Conservation (phyloP, 108 stramenopile species). For the Cyclotella baltica region DNA sequence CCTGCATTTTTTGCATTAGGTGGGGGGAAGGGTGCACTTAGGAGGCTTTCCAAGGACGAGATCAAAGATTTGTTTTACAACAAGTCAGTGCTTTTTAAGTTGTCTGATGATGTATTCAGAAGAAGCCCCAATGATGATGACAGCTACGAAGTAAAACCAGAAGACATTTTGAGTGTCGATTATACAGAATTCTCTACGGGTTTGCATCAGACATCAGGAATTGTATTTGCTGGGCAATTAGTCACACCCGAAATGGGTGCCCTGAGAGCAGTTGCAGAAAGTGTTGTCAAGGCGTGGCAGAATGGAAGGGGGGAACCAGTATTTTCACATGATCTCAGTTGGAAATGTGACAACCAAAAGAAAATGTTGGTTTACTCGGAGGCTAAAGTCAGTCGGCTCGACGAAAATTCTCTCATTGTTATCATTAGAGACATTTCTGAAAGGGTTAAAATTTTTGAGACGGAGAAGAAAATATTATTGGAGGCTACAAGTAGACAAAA, state of each 20-base stretch:
- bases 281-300: slow-evolving; percentile 44
- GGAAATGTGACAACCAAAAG: slow-evolving; percentile 13
- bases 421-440: slow-evolving; percentile 59
- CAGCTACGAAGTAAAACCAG: not conserved
- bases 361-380: slow-evolving; percentile 37
- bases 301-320: slow-evolving; percentile 19
- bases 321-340: slow-evolving; percentile 29
- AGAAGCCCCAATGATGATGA: not conserved
- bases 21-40: slow-evolving; percentile 27
- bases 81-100: slow-evolving; percentile 28
- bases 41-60: slow-evolving; percentile 5
- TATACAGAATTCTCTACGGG: slow-evolving; percentile 28
- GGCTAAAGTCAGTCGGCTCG: slow-evolving; percentile 50
- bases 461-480: slow-evolving; percentile 53
- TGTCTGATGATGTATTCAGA: slow-evolving; percentile 9
- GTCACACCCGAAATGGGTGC: slow-evolving; percentile 23
- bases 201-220: not conserved
- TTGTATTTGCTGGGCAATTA: slow-evolving; percentile 8
- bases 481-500: slow-evolving; percentile 56
- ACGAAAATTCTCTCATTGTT: slow-evolving; percentile 51
- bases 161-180: slow-evolving; percentile 25
- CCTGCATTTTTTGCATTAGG: slow-evolving; percentile 42
- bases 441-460: slow-evolving; percentile 50
- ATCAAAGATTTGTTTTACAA: slow-evolving; percentile 31
- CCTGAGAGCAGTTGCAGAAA: slow-evolving; percentile 34